Evolutionary conservation across 352 stramenopile species (phyloP), one percentile per base, ranked within the genome.

Genomic region (Pythium angustatum): DNA sequence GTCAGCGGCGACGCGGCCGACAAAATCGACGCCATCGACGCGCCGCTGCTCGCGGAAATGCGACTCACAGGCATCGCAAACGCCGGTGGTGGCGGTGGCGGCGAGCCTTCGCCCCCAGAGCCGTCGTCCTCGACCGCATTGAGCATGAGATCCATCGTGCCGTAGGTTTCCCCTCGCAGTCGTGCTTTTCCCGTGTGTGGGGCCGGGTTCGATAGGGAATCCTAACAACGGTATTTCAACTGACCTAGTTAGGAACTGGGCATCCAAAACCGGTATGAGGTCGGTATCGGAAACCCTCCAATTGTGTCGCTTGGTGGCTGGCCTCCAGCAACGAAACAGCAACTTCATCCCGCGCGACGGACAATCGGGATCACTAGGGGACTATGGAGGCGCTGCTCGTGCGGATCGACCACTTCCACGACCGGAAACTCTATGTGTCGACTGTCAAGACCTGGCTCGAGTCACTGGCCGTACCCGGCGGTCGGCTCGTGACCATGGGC

Each of bases 351-450:
- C 21, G 17, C 4, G 5, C 6, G 38, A 17, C 38, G 15, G 33
- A 38, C 14, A 38, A 7, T 38, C 33, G n/a, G n/a, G n/a, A n/a
- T n/a, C 33, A 24, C 33, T 7, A 38, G 33, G 33, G 14, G 5
- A 33, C 19, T 9, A 77, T 89, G 77, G 79, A 91, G 66, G 59
- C 79, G 57, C 58, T 94, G 38, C 64, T 90, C 33, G 50, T 94
- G 26, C 80, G 85, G 27, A 81, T 94, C 38, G 85, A 94, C 66
- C 73, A 82, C 68, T 78, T 94, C 67, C 76, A 64, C 26, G 80
- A 89, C 58, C 81, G 80, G 26, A 55, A 62, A 21, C 67, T 66
- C 40, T 94, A 94, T 58, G 58, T 90, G n/a, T 71, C 72, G 49
- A 76, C 71, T 19, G 50, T 92, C 56, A 83, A 79, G 38, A 36